Base-by-base conservation (phyloP, 495 filamentous ascomycete species). In the Tirmania nivea region DNA sequence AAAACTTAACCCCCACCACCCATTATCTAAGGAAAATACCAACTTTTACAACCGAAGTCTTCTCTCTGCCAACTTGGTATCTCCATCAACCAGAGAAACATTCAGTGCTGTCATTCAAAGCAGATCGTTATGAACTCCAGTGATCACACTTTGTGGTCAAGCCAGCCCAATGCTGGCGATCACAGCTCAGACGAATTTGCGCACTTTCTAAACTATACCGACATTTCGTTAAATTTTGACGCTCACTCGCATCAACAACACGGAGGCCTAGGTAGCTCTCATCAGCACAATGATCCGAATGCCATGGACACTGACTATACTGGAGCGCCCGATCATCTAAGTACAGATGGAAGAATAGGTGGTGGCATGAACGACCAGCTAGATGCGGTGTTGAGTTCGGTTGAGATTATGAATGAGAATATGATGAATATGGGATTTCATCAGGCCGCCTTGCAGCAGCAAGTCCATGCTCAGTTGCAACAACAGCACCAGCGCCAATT, bases 381-480 rank as follows among this genome's bases (percentile, higher is more conserved):
- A 17, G 31, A 20, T 16, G 49, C 25, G 39, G 54, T 56, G 34
- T 35, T 55, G 45, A 34, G 48, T 20, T 45, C 25, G 37, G 62
- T 36, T 52, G 47, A 35, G 5, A 31, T 36, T 12, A 49, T 35
- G 9, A 49, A 51, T 35, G 14, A 62, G 39, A 55, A 61, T 49
- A 61, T 63, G 39, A 45, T 63, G 50, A 55, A 55, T 45, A 79
- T 79, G 58, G 74, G 76, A 50, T 78, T 73, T 58, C 70, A 80
- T 53, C 67, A 73, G 35, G 67, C 71, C 34, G 67, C 73, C 53
- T 70, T 74, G 50, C 70, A 75, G 31, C 71, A 74, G 54, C 65
- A 78, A 6, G 67, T 60, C 20, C 65, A 67, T 34, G 54, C 56
- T 8, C 57, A 60, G n/a, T 34, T 56, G 25, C 51, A 52, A 60